Percentiles rank a stretch among this genome's conserved stretches.
Evolutionary conservation across 2,329 filamentous ascomycete genomes (phyloP).

Genomic region (Ceratocystis diversiconidia): DNA sequence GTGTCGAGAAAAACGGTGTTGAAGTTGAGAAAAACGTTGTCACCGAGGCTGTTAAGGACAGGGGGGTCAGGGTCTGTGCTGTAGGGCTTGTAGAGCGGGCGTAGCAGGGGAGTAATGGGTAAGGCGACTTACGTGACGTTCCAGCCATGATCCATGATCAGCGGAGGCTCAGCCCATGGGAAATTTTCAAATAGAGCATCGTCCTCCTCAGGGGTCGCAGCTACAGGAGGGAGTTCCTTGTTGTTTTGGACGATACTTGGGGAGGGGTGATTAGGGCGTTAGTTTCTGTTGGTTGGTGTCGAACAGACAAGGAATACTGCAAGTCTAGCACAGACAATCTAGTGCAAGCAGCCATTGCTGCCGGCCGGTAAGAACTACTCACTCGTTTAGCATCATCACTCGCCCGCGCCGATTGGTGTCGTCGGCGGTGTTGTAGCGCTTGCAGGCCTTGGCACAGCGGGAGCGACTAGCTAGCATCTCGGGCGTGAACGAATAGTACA

Average conservation of each 20-base stretch:
- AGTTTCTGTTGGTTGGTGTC: neutral
- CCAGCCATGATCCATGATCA: slow-evolving; percentile 63
- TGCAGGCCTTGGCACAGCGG: slow-evolving; percentile 47
- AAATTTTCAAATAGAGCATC: slow-evolving; percentile 47
- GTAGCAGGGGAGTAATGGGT: too few relatives aligned
- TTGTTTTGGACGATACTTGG: slow-evolving; percentile 45
- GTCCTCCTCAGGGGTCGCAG: slow-evolving; percentile 36
- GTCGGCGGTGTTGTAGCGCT: slow-evolving; percentile 48
- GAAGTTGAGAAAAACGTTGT: slow-evolving; percentile 59
- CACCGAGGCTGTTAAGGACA: slow-evolving; percentile 38
- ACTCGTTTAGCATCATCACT: slow-evolving; percentile 60
- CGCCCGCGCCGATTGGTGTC: slow-evolving; percentile 44
- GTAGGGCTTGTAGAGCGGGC: too few relatives aligned
- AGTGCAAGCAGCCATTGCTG: too few relatives aligned
- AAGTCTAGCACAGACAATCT: too few relatives aligned
- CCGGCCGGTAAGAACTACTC: slow-evolving; percentile 25
- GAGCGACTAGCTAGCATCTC: slow-evolving; percentile 48
- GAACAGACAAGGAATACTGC: neutral
- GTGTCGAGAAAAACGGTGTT: slow-evolving; percentile 68
- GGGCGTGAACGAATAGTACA: slow-evolving; percentile 61
- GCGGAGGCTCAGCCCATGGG: slow-evolving; percentile 55
- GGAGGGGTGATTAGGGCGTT: neutral
- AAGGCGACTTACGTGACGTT: slow-evolving; percentile 42
- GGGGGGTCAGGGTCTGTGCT: neutral
- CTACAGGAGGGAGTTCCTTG: slow-evolving; percentile 46